These are phyloP conservation scores for Penicillium sp. DNA, from an alignment of 2,329 filamentous ascomycete species.

Conservation along the genomic window DNA sequence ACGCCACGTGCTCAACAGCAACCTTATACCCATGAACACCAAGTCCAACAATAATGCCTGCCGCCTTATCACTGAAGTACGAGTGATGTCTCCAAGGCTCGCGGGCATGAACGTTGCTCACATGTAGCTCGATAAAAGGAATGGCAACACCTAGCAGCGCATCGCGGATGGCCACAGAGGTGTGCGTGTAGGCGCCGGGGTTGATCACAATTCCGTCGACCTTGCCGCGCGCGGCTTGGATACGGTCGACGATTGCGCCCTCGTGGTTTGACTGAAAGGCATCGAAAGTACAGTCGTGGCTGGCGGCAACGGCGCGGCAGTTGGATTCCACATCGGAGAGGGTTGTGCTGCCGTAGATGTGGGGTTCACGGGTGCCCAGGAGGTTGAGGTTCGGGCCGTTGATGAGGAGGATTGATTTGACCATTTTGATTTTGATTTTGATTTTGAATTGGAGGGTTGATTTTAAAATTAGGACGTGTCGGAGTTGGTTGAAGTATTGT, in stretches of 20 bases:
- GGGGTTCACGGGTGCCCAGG: constrained; percentile 70
- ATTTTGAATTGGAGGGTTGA: background rate
- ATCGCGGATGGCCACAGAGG: constrained; percentile 72
- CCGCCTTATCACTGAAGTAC: constrained; percentile 73
- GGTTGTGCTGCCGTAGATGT: constrained; percentile 69
- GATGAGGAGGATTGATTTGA: constrained; percentile 62
- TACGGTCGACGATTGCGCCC: constrained; percentile 69
- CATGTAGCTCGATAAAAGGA: constrained; percentile 75
- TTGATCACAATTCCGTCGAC: constrained; percentile 69
- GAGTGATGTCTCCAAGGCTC: constrained; percentile 68
- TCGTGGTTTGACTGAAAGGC: constrained; percentile 77
- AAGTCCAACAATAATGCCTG: constrained; percentile 69
- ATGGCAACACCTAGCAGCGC: constrained; percentile 66
- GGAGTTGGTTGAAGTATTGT: background rate
- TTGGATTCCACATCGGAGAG: constrained; percentile 59
- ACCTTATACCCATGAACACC: constrained; percentile 62
- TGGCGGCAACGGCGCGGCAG: constrained; percentile 50
- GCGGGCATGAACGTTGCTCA: constrained; percentile 70
- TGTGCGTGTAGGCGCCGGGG: constrained; percentile 72
- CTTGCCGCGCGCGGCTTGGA: constrained; percentile 62
- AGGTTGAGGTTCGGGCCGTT: constrained; percentile 84
- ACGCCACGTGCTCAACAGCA: constrained; percentile 54
- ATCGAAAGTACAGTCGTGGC: constrained; percentile 52
- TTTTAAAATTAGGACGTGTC: background rate
- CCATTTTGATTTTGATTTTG: constrained; percentile 21